A percentile compares a stretch with the other conserved stretches of the same genome.
Evolutionary conservation across 306 rosid species (phyloP).

Genomic region (Sesbania bispinosa): DNA sequence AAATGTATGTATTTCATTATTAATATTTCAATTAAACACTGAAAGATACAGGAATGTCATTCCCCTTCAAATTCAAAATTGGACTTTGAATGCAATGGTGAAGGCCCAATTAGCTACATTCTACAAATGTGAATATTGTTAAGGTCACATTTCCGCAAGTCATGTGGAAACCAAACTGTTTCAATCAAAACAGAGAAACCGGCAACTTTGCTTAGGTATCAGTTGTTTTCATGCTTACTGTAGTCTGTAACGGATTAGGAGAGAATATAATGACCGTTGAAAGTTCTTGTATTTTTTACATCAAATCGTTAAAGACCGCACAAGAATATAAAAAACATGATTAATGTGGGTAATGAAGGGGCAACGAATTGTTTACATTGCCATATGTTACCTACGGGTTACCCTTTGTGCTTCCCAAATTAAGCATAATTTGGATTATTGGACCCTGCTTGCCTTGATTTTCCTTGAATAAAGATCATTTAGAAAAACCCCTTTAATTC

Average conservation of each 20-base stretch:
- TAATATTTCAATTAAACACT: neutral
- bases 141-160: neutral
- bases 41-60: no score
- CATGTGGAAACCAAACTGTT: slow-evolving; percentile 5
- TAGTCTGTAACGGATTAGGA: neutral
- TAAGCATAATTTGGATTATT: slow-evolving; percentile 18
- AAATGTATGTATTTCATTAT: neutral
- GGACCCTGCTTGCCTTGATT: slow-evolving; percentile 25
- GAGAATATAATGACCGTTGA: neutral
- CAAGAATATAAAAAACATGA: slow-evolving; percentile 26
- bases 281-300: neutral
- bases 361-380: slow-evolving; percentile 34
- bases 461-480: neutral
- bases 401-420: slow-evolving; percentile 31
- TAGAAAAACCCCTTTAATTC: neutral
- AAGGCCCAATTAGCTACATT: slow-evolving; percentile 16
- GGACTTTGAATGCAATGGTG: slow-evolving; percentile 18
- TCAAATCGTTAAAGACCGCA: slow-evolving; percentile 10
- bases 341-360: slow-evolving; percentile 34
- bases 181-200: slow-evolving; percentile 6
- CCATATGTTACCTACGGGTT: slow-evolving; percentile 28
- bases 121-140: slow-evolving; percentile 4
- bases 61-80: slow-evolving; percentile 16
- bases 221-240: slow-evolving; percentile 23
- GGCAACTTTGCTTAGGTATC: neutral